Conservation (phyloP, 805 yeast genomes). For the Wickerhamiella domercqiae region DNA sequence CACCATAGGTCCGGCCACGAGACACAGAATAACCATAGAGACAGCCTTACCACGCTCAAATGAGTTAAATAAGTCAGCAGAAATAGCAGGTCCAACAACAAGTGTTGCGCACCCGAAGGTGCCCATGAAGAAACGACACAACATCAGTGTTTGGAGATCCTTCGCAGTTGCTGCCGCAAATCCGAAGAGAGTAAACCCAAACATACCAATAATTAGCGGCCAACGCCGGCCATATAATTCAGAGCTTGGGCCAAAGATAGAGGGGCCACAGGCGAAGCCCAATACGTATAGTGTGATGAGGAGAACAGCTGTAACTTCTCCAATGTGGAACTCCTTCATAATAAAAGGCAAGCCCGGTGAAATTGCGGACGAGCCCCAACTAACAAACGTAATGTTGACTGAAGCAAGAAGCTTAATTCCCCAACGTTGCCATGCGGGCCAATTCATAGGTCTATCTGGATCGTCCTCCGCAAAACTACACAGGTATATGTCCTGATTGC, state of each 20-base stretch:
- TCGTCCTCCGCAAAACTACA: constrained; percentile 29
- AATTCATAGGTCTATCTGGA: constrained; percentile 40
- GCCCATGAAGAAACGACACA: constrained; percentile 44
- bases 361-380: constrained; percentile 33
- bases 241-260: constrained; percentile 47
- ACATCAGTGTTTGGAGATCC: constrained; percentile 35
- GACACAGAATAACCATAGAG: constrained; percentile 35
- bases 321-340: constrained; percentile 29
- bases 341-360: constrained; percentile 27
- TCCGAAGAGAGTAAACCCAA: constrained; percentile 25
- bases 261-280: constrained; percentile 56
- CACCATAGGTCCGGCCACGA: constrained; percentile 28
- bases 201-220: constrained; percentile 28
- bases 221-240: constrained; percentile 37
- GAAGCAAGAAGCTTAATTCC: constrained; percentile 27
- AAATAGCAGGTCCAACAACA: constrained; percentile 42
- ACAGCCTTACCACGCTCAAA: constrained; percentile 38
- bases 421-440: constrained; percentile 27
- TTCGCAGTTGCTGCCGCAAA: constrained; percentile 38
- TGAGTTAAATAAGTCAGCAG: constrained; percentile 42
- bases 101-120: constrained; percentile 45
- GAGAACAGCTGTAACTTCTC: constrained; percentile 34
- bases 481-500: constrained; percentile 10
- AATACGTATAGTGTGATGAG: constrained; percentile 44
- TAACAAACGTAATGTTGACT: constrained; percentile 21